These are phyloP conservation scores for Candolleomyces efflorescens DNA, from an alignment of 768 basidiomycete genomes.

Conservation along the genomic window DNA sequence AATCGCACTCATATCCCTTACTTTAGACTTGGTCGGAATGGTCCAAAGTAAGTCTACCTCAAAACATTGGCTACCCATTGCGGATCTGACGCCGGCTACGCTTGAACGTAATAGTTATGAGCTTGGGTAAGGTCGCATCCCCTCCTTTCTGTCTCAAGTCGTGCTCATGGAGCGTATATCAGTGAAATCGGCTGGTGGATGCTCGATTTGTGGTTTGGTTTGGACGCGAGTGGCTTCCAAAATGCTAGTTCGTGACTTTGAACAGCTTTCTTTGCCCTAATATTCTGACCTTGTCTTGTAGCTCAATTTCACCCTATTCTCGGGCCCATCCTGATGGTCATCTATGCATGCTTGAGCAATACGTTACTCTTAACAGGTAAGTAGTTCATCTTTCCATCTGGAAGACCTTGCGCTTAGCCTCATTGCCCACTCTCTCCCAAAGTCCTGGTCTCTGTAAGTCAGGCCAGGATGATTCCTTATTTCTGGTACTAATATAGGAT, in stretches of 20 bases:
- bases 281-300: constrained; percentile 15
- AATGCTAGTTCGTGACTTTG: constrained; percentile 55
- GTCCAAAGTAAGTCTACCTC: constrained; percentile 33
- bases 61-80: not conserved
- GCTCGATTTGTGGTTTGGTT: constrained; percentile 91
- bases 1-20: constrained; percentile 3
- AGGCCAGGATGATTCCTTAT: not conserved
- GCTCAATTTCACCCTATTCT: constrained; percentile 81
- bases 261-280: not conserved
- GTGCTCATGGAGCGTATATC: not conserved
- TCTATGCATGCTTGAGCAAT: constrained; percentile 89
- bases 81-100: not conserved
- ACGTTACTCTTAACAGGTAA: constrained; percentile 85
- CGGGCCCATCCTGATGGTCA: constrained; percentile 88
- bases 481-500: not conserved
- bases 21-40: constrained; percentile 56
- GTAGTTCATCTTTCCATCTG: constrained; percentile 6
- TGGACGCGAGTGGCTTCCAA: constrained; percentile 89
- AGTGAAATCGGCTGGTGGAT: constrained; percentile 89
- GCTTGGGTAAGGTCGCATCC: constrained; percentile 17
- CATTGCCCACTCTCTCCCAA: not conserved
- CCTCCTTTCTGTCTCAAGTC: too few relatives aligned
- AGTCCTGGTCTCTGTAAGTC: constrained; percentile 77
- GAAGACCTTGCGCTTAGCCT: constrained; percentile 1
- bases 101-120: constrained; percentile 21